Conservation (phyloP, 306 rosid genomes). For the Hippophae rhamnoides region DNA sequence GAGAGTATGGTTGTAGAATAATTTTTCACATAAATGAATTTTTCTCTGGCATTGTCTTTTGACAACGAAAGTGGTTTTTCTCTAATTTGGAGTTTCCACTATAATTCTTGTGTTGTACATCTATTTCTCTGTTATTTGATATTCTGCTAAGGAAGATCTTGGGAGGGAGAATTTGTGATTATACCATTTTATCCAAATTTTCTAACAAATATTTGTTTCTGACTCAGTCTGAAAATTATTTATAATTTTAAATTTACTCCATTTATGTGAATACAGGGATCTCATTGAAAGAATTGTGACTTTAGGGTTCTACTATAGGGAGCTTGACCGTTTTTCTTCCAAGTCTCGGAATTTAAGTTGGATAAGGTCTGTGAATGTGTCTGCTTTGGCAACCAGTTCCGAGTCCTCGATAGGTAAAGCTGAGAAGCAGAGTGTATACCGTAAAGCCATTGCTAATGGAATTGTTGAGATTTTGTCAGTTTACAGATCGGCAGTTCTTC, state of each 20-base stretch:
- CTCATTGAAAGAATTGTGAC: constrained; percentile 70
- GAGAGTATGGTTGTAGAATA: too few relatives aligned
- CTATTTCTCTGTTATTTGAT: too few relatives aligned
- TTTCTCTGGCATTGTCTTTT: too few relatives aligned
- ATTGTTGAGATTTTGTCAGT: constrained; percentile 76
- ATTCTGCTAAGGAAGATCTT: too few relatives aligned
- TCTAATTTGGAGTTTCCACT: too few relatives aligned
- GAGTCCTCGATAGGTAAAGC: constrained; percentile 19
- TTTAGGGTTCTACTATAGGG: constrained; percentile 86
- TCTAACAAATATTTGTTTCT: too few relatives aligned
- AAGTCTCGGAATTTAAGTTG: constrained; percentile 79
- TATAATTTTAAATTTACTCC: background rate
- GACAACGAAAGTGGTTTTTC: too few relatives aligned
- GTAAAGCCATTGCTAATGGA: constrained; percentile 87
- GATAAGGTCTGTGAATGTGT: constrained; percentile 56
- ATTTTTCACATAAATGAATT: too few relatives aligned
- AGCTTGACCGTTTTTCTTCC: constrained; percentile 72
- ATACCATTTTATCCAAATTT: too few relatives aligned
- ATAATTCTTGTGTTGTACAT: too few relatives aligned
- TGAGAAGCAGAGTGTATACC: constrained; percentile 68
- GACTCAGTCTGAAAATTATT: background rate
- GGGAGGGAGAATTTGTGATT: too few relatives aligned
- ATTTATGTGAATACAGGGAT: constrained; percentile 46
- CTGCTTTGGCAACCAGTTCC: constrained; percentile 23
- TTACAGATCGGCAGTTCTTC: constrained; percentile 75